Evolutionary conservation across 140 eudicot genomes (phyloP).

Genomic region (Cichorium intybus): DNA sequence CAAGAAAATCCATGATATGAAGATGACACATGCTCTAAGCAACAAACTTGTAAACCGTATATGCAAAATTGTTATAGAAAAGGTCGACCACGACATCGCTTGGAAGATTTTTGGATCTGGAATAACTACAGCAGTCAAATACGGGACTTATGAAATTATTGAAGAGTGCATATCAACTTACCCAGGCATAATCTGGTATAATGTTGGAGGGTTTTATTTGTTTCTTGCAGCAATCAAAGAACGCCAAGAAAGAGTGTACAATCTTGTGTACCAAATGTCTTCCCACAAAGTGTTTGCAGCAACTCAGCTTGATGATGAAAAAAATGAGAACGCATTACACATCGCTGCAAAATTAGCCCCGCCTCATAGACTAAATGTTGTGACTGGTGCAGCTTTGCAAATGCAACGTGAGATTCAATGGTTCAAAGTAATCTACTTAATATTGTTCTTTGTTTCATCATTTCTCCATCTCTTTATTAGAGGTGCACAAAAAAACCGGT

Average conservation of each 20-base stretch:
- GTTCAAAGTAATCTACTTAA: too few relatives aligned
- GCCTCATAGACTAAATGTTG: slow-evolving; percentile 8
- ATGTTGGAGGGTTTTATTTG: not conserved
- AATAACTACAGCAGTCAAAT: not conserved
- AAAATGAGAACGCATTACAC: slow-evolving; percentile 13
- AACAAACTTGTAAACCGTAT: slow-evolving; percentile 1
- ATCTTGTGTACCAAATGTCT: slow-evolving; percentile 14
- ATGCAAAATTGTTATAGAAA: not conserved
- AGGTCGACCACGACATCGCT: not conserved
- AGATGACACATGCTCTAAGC: slow-evolving; percentile 11
- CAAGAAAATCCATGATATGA: too few relatives aligned
- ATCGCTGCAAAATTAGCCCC: slow-evolving; percentile 28
- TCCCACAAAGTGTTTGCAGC: slow-evolving; percentile 1
- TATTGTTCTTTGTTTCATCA: too few relatives aligned
- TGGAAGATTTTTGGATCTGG: slow-evolving; percentile 20
- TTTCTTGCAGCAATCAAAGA: slow-evolving; percentile 12
- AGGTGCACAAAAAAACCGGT: too few relatives aligned
- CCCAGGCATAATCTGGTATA: slow-evolving; percentile 15
- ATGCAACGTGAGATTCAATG: too few relatives aligned
- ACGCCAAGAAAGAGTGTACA: slow-evolving; percentile 24
- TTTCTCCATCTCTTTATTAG: too few relatives aligned
- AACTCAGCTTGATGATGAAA: not conserved
- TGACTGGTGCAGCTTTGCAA: slow-evolving; percentile 20
- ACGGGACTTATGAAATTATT: slow-evolving; percentile 25
- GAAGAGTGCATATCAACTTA: slow-evolving; percentile 23